These are phyloP conservation scores for Draba incana DNA, from an alignment of 345 rosid genomes.

Conservation along the genomic window DNA sequence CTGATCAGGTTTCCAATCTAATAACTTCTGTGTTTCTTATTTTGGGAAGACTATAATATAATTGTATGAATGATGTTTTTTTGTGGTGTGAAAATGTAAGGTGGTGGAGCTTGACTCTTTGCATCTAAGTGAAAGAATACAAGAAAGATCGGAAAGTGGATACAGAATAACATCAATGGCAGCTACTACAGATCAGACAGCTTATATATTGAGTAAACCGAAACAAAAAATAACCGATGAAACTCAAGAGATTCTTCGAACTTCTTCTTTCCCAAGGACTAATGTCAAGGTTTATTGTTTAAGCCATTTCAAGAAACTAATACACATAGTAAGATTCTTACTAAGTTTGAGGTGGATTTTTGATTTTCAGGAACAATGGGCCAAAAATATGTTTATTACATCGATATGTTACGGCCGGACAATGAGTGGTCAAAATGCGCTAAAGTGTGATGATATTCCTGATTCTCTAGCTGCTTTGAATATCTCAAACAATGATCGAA, in stretches of 20 bases:
- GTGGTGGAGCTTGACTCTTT: constrained; percentile 94
- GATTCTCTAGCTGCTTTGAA: too few species aligned
- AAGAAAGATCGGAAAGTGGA: constrained; percentile 87
- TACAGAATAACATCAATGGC: constrained; percentile 93
- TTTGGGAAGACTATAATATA: neutral
- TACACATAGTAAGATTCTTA: constrained; percentile 4
- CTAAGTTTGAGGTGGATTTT: constrained; percentile 10
- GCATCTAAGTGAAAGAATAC: constrained; percentile 94
- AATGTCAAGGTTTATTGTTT: constrained; percentile 76
- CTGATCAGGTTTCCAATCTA: constrained; percentile 66
- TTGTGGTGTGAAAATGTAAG: constrained; percentile 43
- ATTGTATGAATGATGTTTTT: constrained; percentile 23
- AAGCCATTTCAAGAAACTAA: constrained; percentile 2
- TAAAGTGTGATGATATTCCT: too few species aligned
- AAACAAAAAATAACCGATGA: constrained; percentile 83
- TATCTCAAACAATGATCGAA: too few species aligned
- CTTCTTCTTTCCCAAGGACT: constrained; percentile 93
- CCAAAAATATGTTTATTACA: constrained; percentile 80
- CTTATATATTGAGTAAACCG: constrained; percentile 84
- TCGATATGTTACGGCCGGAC: constrained; percentile 89
- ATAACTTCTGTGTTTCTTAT: neutral
- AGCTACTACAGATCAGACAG: constrained; percentile 88
- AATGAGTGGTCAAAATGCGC: constrained; percentile 31
- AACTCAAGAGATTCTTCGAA: constrained; percentile 92
- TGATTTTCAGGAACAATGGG: constrained; percentile 82